These are phyloP conservation scores for Talaromyces sp. DNA, from an alignment of 2,329 filamentous ascomycete genomes.

Conservation along the genomic window DNA sequence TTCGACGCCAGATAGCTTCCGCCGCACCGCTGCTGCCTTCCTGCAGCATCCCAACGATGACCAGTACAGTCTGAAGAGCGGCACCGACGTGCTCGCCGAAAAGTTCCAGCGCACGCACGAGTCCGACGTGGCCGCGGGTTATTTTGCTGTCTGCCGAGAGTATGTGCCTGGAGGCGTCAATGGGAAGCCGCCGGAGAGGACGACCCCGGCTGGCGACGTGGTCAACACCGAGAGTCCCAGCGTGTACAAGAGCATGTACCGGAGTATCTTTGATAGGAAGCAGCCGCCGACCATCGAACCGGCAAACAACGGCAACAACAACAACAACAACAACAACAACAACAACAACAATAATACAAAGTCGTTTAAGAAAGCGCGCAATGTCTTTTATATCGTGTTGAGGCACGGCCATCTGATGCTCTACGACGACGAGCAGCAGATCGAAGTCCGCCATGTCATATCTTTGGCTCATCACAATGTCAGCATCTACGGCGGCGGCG, in stretches of 20 bases:
- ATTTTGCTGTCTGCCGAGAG: slow-evolving; percentile 92
- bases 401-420: slow-evolving; percentile 95
- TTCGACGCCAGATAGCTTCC: neutral
- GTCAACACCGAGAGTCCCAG: slow-evolving; percentile 70
- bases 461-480: slow-evolving; percentile 80
- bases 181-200: slow-evolving; percentile 83
- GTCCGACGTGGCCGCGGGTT: slow-evolving; percentile 77
- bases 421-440: slow-evolving; percentile 90
- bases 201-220: slow-evolving; percentile 72
- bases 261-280: slow-evolving; percentile 87
- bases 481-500: slow-evolving; percentile 75
- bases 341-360: slow-evolving; percentile 42
- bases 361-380: slow-evolving; percentile 60
- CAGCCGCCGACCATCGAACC: slow-evolving; percentile 51
- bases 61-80: slow-evolving; percentile 57
- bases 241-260: slow-evolving; percentile 97
- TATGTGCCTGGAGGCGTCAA: slow-evolving; percentile 89
- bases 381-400: slow-evolving; percentile 89
- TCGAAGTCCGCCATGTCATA: slow-evolving; percentile 94
- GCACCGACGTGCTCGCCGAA: slow-evolving; percentile 55
- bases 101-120: slow-evolving; percentile 60
- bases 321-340: too few species aligned
- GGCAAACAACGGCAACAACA: slow-evolving; percentile 35
- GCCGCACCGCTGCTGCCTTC: neutral
- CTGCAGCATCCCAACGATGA: slow-evolving; percentile 59